Base-by-base conservation (phyloP, 305 asterid species). In the Fraxinus floribunda region DNA sequence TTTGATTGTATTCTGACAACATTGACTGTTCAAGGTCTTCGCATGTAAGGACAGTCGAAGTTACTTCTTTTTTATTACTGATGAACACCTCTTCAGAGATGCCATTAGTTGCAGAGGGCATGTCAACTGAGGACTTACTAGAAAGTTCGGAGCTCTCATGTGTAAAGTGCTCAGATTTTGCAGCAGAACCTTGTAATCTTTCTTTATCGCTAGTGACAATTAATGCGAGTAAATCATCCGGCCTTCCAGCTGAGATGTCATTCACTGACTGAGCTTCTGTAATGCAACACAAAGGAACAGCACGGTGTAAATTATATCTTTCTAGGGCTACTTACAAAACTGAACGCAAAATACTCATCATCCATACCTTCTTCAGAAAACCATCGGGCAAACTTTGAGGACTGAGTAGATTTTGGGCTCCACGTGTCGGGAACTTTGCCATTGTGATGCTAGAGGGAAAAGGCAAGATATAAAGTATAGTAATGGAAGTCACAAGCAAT, bases 1-100 rank as follows among this genome's bases (percentile, higher is more conserved):
- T 90, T 79, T 88, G 85, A 82, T 88, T 86, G 82, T 85, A 95
- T 80, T 93, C 94, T 3, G 97, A 94, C 80, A 95, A 84, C 85
- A 95, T 93, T 84, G 95, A 86, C 84, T 93, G 97, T 87, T 95
- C 99, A 82, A 95, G 97, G 88, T 95, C 98, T 89, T 95, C 97
- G 87, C 98, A 95, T 44, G 97, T 94, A 77, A 95, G 97, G 71
- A 94, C 86, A 46, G 88, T 30, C 44, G 92, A 92, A 75, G 85
- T 60, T 15, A 89, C 84, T 80, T 89, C 94, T 77, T 82, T 89
- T 83, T 85, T 90, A 82, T 77, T 81, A 78, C 84, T 72, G 64
- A 78, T 78, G 78, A 78, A 36, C 84, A 76, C 85, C 84, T 87
- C 89, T 70, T 89, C 93, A 78, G 94, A 76, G 82, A 80, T 83